phyloP scores from a whole-genome alignment of 1,139 yeast genomes.

The Magnusiomyces tetraspermus region DNA sequence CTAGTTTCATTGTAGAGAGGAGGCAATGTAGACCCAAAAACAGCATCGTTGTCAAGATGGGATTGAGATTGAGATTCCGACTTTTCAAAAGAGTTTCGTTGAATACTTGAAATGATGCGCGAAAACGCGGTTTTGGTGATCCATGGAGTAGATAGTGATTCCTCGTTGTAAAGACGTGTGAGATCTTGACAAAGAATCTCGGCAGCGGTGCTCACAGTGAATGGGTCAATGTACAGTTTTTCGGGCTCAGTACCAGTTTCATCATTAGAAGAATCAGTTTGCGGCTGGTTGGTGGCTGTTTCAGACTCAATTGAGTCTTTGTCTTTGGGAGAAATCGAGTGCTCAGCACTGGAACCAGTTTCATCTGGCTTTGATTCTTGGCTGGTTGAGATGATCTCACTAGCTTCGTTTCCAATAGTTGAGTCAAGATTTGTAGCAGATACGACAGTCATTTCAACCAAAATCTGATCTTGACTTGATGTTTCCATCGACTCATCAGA shows the following conservation, averaged over 20 bases:
- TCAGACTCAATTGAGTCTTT: background rate
- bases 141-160: background rate
- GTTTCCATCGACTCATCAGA: no score
- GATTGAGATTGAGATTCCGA: background rate
- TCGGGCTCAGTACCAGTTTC: background rate
- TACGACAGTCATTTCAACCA: no score
- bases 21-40: background rate
- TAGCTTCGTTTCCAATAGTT: no score
- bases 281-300: background rate
- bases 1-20: background rate
- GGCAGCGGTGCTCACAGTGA: background rate
- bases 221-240: background rate
- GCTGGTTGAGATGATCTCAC: no score
- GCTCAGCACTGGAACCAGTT: no score
- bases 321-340: no score
- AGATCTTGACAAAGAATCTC: background rate
- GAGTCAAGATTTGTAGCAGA: no score
- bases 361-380: no score
- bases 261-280: background rate
- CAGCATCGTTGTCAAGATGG: background rate
- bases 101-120: background rate
- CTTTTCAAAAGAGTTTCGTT: no score
- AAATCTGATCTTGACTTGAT: no score
- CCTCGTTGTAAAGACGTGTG: background rate
- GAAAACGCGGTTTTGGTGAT: background rate